Conservation (phyloP, 352 stramenopile genomes). For the Phytophthora niederhauseri region DNA sequence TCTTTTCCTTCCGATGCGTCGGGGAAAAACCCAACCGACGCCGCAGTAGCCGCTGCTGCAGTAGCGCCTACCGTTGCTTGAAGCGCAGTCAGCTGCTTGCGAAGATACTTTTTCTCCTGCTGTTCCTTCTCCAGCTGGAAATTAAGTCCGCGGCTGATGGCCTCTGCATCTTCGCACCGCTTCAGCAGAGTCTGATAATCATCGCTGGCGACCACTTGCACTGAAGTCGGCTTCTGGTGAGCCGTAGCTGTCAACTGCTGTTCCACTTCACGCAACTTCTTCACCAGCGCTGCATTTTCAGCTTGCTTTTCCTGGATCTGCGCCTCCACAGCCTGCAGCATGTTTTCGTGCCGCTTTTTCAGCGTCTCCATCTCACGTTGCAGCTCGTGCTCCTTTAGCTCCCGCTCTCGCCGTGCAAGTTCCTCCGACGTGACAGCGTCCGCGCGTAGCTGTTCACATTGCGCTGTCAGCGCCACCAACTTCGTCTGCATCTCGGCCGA, state of each 20-base stretch:
- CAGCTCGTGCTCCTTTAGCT: slow-evolving; percentile 49
- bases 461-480: slow-evolving; percentile 36
- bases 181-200: slow-evolving; percentile 68
- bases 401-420: slow-evolving; percentile 32
- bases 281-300: slow-evolving; percentile 37
- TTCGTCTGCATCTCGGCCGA: slow-evolving; percentile 49
- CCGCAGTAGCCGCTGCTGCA: slow-evolving; percentile 34
- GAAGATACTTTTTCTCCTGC: slow-evolving; percentile 79
- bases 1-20: slow-evolving; percentile 20
- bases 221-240: slow-evolving; percentile 27
- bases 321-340: slow-evolving; percentile 26
- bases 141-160: slow-evolving; percentile 63
- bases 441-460: slow-evolving; percentile 45
- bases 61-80: slow-evolving; percentile 36
- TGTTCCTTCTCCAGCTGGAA: slow-evolving; percentile 81
- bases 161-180: slow-evolving; percentile 65
- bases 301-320: slow-evolving; percentile 22
- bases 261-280: slow-evolving; percentile 54
- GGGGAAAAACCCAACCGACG: slow-evolving; percentile 36
- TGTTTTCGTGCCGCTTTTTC: slow-evolving; percentile 35
- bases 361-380: slow-evolving; percentile 41
- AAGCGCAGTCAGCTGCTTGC: slow-evolving; percentile 59
- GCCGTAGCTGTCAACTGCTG: slow-evolving; percentile 29
- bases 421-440: slow-evolving; percentile 35
- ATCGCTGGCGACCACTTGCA: slow-evolving; percentile 47